A percentile compares a stretch with the other conserved stretches of the same genome.
These are phyloP conservation scores for Syncephalis fuscata DNA, from an alignment of 371 early-diverging fungal genomes.

Conservation along the genomic window DNA sequence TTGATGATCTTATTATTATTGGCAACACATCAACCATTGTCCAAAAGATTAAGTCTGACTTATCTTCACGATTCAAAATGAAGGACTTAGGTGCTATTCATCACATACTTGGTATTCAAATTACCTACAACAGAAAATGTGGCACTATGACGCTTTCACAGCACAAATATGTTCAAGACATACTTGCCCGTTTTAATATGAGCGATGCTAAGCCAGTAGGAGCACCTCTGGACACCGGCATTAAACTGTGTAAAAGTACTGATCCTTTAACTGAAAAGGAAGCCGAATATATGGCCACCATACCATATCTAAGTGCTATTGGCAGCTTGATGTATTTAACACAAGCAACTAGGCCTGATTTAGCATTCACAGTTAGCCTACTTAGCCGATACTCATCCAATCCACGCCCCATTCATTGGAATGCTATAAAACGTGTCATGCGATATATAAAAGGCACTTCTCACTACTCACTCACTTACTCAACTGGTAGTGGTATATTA, in stretches of 20 bases:
- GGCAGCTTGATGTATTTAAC: conserved; percentile 5
- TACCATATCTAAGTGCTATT: conserved; percentile 2
- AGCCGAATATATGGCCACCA: not conserved
- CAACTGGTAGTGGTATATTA: not conserved
- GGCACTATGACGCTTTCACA: not conserved
- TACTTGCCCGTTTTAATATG: not conserved
- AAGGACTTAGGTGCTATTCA: not conserved
- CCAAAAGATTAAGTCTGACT: not conserved
- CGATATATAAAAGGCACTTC: conserved; percentile 2
- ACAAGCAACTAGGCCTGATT: conserved; percentile 2
- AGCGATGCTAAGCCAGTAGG: too few species aligned
- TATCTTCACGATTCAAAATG: not conserved
- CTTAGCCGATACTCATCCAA: not conserved
- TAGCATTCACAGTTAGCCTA: conserved; percentile 4
- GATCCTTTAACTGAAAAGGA: not conserved
- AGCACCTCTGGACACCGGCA: not conserved
- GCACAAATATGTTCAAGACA: not conserved
- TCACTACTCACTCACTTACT: too few species aligned
- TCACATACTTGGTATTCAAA: too few species aligned
- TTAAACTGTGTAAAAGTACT: not conserved
- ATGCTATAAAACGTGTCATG: conserved; percentile 3
- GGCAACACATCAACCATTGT: not conserved
- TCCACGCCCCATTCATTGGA: not conserved
- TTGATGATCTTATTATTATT: not conserved
- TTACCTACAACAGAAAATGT: too few species aligned